These are phyloP conservation scores for Candida succiphila DNA, from an alignment of 805 yeast species.

Conservation along the genomic window DNA sequence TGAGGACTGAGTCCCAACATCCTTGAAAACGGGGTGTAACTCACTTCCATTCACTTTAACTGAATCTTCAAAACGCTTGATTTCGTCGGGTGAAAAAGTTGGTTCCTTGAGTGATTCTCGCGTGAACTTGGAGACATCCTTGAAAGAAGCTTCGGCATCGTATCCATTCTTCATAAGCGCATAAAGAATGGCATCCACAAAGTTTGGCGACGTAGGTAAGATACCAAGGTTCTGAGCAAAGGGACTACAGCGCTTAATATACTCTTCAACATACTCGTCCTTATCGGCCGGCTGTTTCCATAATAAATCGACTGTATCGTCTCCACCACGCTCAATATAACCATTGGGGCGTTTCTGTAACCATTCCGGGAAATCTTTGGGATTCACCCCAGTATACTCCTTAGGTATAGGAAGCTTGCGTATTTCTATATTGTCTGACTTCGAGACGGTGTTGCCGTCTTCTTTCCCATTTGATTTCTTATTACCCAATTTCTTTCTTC, in stretches of 20 bases:
- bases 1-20: slow-evolving; percentile 63
- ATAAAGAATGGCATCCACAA: slow-evolving; percentile 62
- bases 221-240: slow-evolving; percentile 48
- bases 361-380: slow-evolving; percentile 59
- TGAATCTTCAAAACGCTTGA: slow-evolving; percentile 62
- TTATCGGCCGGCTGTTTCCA: slow-evolving; percentile 47
- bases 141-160: slow-evolving; percentile 39
- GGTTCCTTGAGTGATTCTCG: slow-evolving; percentile 67
- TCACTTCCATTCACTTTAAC: slow-evolving; percentile 70
- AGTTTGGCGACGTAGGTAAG: slow-evolving; percentile 64
- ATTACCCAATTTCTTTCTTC: slow-evolving; percentile 10
- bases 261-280: slow-evolving; percentile 29
- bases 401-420: slow-evolving; percentile 29
- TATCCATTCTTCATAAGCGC: slow-evolving; percentile 43
- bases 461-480: slow-evolving; percentile 15
- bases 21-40: slow-evolving; percentile 58
- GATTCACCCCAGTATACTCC: slow-evolving; percentile 29
- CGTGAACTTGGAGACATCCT: slow-evolving; percentile 35
- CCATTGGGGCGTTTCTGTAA: slow-evolving; percentile 72
- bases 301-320: slow-evolving; percentile 49
- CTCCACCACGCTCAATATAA: slow-evolving; percentile 76
- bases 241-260: slow-evolving; percentile 42
- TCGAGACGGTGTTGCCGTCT: slow-evolving; percentile 10
- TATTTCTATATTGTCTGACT: slow-evolving; percentile 10
- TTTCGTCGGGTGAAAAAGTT: slow-evolving; percentile 54